phyloP scores from a whole-genome alignment of 495 filamentous ascomycete genomes.

The Xylaria acuta region DNA sequence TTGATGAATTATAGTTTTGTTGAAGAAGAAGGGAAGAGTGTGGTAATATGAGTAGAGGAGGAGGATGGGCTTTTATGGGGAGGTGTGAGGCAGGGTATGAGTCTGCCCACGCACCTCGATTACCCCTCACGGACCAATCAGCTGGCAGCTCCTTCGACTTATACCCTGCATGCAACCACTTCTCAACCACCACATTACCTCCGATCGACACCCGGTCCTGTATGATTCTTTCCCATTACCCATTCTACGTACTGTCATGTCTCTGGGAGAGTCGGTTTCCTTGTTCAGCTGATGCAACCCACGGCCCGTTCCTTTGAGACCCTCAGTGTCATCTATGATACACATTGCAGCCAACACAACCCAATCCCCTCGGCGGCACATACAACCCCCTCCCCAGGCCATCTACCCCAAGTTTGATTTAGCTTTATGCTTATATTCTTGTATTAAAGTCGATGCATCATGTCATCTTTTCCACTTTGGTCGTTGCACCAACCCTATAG shows the following conservation, averaged over 20 bases:
- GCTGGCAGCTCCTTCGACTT: slow-evolving; percentile 8
- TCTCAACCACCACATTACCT: slow-evolving; percentile 14
- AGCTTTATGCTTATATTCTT: background rate
- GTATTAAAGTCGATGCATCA: background rate
- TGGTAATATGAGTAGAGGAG: slow-evolving; percentile 12
- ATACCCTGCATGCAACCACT: slow-evolving; percentile 27
- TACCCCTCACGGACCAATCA: slow-evolving; percentile 31
- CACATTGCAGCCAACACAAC: background rate
- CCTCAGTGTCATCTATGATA: background rate
- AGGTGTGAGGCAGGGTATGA: slow-evolving; percentile 16
- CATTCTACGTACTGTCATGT: background rate
- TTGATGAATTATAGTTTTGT: slow-evolving; percentile 8
- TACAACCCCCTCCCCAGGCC: background rate
- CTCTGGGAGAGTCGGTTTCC: background rate
- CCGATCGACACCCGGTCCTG: slow-evolving; percentile 11
- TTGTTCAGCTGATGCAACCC: slow-evolving; percentile 13
- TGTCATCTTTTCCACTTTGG: background rate
- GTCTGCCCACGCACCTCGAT: slow-evolving; percentile 15
- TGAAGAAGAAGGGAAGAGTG: slow-evolving; percentile 19
- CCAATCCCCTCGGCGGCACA: background rate
- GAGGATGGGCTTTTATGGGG: slow-evolving; percentile 29
- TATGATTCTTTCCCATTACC: background rate
- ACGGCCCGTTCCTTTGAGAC: background rate
- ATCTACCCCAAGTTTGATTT: background rate
- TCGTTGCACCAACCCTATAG: background rate